A percentile compares a stretch with the other conserved stretches of the same genome.
phyloP scores from a whole-genome alignment of 768 basidiomycete genomes.

The Termitomyces sp. region DNA sequence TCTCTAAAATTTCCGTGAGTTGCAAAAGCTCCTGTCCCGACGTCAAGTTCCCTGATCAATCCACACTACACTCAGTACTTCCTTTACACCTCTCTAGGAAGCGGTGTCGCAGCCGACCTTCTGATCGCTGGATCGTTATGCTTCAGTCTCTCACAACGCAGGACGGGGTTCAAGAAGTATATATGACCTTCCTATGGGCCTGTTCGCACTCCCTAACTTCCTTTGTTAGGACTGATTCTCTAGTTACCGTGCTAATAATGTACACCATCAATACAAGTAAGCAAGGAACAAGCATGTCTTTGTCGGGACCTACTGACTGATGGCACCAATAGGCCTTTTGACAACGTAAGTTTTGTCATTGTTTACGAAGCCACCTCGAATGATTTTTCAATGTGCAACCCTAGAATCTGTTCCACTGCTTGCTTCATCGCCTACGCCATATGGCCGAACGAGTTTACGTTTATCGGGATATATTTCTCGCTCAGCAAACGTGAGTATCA shows the following conservation, averaged over 20 bases:
- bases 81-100: conserved; percentile 27
- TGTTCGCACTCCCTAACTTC: not conserved
- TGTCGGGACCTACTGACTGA: not conserved
- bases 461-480: conserved; percentile 4
- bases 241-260: conserved; percentile 41
- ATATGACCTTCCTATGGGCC: not conserved
- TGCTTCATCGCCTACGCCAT: conserved; percentile 7
- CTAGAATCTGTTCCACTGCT: not conserved
- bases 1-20: conserved; percentile 24
- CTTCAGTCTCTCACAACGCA: conserved; percentile 25
- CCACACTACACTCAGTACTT: conserved; percentile 18
- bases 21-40: not conserved
- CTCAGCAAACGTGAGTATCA: conserved; percentile 13
- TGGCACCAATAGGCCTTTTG: conserved; percentile 21
- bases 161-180: conserved; percentile 27
- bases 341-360: conserved; percentile 24
- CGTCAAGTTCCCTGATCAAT: not conserved
- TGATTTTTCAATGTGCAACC: conserved; percentile 40
- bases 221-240: conserved; percentile 36
- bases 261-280: conserved; percentile 50
- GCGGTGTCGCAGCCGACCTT: conserved; percentile 37
- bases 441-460: conserved; percentile 2
- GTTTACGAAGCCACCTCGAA: conserved; percentile 40
- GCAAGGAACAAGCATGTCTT: conserved; percentile 4
- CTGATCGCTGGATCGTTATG: conserved; percentile 35